A percentile compares a stretch with the other conserved stretches of the same genome.
Conservation (phyloP, 2,329 filamentous ascomycete genomes). For the Stachybotrys chlorohalonatus region DNA sequence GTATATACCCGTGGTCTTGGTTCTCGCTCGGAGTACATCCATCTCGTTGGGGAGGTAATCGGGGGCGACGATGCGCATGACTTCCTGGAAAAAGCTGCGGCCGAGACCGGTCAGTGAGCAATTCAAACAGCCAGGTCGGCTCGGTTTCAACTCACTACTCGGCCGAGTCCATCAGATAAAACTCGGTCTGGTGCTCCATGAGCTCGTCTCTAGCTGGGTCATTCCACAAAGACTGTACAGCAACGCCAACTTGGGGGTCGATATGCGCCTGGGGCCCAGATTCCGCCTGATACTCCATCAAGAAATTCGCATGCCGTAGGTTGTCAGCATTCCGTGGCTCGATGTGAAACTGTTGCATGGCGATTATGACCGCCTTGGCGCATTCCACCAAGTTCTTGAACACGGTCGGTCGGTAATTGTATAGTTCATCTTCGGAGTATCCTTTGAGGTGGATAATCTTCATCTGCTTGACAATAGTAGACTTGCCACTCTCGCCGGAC, state of each 20-base stretch:
- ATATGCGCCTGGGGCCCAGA: constrained; percentile 81
- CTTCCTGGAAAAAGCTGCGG: constrained; percentile 88
- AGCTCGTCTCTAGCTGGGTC: constrained; percentile 75
- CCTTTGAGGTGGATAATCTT: constrained; percentile 99
- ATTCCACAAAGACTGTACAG: constrained; percentile 81
- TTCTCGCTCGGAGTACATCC: constrained; percentile 89
- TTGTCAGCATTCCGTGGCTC: constrained; percentile 65
- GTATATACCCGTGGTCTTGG: constrained; percentile 98
- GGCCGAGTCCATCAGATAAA: constrained; percentile 98
- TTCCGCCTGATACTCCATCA: constrained; percentile 83
- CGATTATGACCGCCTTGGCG: constrained; percentile 83
- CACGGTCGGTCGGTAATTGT: constrained; percentile 89
- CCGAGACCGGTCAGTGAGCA: constrained; percentile 3
- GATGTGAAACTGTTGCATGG: constrained; percentile 87
- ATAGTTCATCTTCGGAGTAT: constrained; percentile 88
- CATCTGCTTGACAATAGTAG: constrained; percentile 99
- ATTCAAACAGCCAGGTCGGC: constrained; percentile 1
- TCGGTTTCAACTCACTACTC: constrained; percentile 67
- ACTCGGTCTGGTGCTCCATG: constrained; percentile 92
- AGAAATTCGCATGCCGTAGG: constrained; percentile 65
- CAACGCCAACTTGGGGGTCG: constrained; percentile 70
- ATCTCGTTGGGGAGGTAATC: constrained; percentile 91
- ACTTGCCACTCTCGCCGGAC: constrained; percentile 97
- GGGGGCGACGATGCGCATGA: constrained; percentile 68
- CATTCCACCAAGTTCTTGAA: constrained; percentile 98